Evolutionary conservation across 2,329 filamentous ascomycete species (phyloP).

Genomic region (Neopestalotiopsis rosae): DNA sequence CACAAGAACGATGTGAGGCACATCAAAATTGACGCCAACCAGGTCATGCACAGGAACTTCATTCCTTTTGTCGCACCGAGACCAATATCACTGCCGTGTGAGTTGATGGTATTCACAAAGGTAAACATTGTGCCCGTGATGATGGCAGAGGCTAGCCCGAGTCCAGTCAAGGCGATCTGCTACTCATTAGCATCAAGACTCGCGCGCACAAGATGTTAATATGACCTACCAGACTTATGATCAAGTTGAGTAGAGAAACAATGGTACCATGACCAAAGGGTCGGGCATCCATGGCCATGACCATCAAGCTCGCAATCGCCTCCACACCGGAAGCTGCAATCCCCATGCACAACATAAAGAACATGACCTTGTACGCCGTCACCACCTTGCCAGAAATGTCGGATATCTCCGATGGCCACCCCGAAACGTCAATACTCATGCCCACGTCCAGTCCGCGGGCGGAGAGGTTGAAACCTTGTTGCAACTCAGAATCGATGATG

Average conservation of each 20-base stretch:
- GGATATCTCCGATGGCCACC: not conserved
- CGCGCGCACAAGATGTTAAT: rapidly evolving
- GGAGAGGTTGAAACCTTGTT: not conserved
- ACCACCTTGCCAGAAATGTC: not conserved
- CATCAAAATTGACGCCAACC: not conserved
- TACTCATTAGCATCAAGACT: not conserved
- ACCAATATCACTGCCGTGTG: not conserved
- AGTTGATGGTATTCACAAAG: not conserved
- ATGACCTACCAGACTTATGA: not conserved
- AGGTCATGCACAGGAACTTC: not conserved
- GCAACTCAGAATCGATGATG: not conserved
- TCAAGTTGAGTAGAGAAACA: not conserved
- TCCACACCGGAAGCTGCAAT: not conserved
- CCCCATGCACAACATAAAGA: conserved; percentile 1
- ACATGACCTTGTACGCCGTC: not conserved
- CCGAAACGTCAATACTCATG: not conserved
- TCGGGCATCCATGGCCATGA: not conserved
- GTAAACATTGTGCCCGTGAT: not conserved
- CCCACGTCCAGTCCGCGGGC: not conserved
- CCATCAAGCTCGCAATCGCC: not conserved
- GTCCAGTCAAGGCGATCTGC: not conserved
- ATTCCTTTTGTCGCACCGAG: not conserved
- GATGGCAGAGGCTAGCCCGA: not conserved
- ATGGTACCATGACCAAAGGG: not conserved
- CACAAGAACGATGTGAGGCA: not conserved